Evolutionary conservation across 129 eudicot genomes (phyloP), one percentile per base, ranked within the genome.

Genomic region (Tagetes erecta): DNA sequence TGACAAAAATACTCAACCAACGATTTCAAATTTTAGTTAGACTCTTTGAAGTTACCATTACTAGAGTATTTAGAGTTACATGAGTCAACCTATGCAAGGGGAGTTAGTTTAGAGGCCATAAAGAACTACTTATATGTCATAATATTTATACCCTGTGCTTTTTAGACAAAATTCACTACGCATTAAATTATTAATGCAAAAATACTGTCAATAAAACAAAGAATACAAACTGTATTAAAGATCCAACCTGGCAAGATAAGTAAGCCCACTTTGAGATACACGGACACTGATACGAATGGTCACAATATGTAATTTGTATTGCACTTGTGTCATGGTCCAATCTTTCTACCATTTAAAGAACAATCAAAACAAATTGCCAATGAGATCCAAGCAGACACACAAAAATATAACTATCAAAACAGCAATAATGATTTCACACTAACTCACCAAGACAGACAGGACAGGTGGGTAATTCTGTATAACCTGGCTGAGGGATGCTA

Each of bases 321-420:
- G 95, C 89, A 78, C 97, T 95, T 49, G 96, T 87, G 80, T 95
- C 99, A 63, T 89, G 88, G 63, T 95, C 99, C 97, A 95, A 82
- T 69, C 97, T 87, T 90, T 95, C 99, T 95, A 75, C 60, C 50
- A 81, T 52, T 70, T 72, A 41, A 45, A 77, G 7, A 67, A 68
- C 35, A 76, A 83, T 38, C 12, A 51, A 56, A 39, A 73, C 3
- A 2, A 52, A 75, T 67, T 11, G 63, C 34, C 12, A 12, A 46
- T 37, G 57, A 31, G 20, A 50, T 37, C 53, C 64, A 41, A 66
- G 20, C 64, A 9, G 70, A 30, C 42, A 38, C 67, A 69, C 30
- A 74, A 20, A 53, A 2, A 44, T 51, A 60, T 0, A 74, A 51
- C 34, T 49, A 71, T 2, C 3, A 52, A 14, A 6, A 66, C 27